These are phyloP conservation scores for Lepiota venenata DNA, from an alignment of 768 basidiomycete genomes.

Conservation along the genomic window DNA sequence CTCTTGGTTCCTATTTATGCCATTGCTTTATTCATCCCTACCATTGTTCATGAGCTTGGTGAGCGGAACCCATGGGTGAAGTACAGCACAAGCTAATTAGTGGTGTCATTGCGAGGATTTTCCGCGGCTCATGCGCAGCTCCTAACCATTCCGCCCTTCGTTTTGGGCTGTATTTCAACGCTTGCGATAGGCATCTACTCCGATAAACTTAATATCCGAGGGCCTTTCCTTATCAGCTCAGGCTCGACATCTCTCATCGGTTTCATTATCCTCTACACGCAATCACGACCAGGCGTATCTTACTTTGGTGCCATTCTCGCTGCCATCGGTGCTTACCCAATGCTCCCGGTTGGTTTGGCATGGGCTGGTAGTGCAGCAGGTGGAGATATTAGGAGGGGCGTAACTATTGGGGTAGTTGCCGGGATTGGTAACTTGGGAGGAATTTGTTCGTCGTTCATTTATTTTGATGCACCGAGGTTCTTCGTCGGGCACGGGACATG, in stretches of 20 bases:
- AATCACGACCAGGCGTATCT: slow-evolving; percentile 28
- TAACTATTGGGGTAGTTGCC: slow-evolving; percentile 51
- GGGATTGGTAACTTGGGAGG: slow-evolving; percentile 54
- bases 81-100: too few relatives aligned
- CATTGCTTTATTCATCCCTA: slow-evolving; percentile 46
- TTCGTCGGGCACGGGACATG: slow-evolving; percentile 34
- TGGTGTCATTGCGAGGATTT: slow-evolving; percentile 18
- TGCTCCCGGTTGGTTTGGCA: slow-evolving; percentile 44
- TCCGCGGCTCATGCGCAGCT: slow-evolving; percentile 47
- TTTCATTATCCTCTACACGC: slow-evolving; percentile 45
- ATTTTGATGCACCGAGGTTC: slow-evolving; percentile 33
- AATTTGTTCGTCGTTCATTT: slow-evolving; percentile 38
- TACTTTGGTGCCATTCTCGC: slow-evolving; percentile 50
- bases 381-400: slow-evolving; percentile 41
- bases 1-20: slow-evolving; percentile 42
- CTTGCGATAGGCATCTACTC: slow-evolving; percentile 38
- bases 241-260: slow-evolving; percentile 44
- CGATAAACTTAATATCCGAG: slow-evolving; percentile 38
- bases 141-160: slow-evolving; percentile 47
- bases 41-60: slow-evolving; percentile 43
- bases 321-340: slow-evolving; percentile 50
- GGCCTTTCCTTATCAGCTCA: slow-evolving; percentile 45
- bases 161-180: slow-evolving; percentile 41
- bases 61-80: too few relatives aligned
- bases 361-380: slow-evolving; percentile 57